These are phyloP conservation scores for Hapsidospora chrysogenum DNA, from an alignment of 495 filamentous ascomycete genomes.

Conservation along the genomic window DNA sequence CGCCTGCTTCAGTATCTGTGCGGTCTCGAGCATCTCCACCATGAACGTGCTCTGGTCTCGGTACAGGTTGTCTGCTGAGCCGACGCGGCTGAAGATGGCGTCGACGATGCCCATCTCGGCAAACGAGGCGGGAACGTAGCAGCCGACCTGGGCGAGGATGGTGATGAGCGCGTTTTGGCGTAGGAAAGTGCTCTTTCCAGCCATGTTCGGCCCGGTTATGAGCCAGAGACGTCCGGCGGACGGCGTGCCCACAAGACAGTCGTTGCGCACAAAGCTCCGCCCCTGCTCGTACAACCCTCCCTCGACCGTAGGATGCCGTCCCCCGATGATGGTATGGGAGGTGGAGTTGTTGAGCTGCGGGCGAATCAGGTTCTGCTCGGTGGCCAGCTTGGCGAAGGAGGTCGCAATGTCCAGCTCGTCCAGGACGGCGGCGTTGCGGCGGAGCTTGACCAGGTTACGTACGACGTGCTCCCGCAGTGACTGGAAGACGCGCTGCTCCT, in stretches of 20 bases:
- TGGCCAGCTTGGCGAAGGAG: conserved; percentile 63
- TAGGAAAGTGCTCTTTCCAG: conserved; percentile 86
- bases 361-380: conserved; percentile 53
- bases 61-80: conserved; percentile 85
- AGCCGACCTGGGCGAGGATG: conserved; percentile 81
- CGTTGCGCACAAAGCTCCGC: conserved; percentile 68
- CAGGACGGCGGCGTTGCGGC: conserved; percentile 73
- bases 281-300: conserved; percentile 64
- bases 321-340: conserved; percentile 44
- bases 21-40: conserved; percentile 71
- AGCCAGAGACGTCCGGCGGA: conserved; percentile 59
- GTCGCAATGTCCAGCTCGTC: conserved; percentile 84
- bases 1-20: conserved; percentile 47
- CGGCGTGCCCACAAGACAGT: conserved; percentile 51
- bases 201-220: conserved; percentile 98
- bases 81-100: conserved; percentile 80
- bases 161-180: conserved; percentile 89
- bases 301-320: conserved; percentile 82
- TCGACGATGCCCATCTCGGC: conserved; percentile 80
- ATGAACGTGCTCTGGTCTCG: conserved; percentile 91
- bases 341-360: conserved; percentile 47
- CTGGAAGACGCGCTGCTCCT: conserved; percentile 62
- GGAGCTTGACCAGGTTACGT: conserved; percentile 59
- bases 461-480: conserved; percentile 59
- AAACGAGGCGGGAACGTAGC: conserved; percentile 76